Evolutionary conservation across 108 stramenopile genomes (phyloP).

Genomic region (Nitzschia palea): DNA sequence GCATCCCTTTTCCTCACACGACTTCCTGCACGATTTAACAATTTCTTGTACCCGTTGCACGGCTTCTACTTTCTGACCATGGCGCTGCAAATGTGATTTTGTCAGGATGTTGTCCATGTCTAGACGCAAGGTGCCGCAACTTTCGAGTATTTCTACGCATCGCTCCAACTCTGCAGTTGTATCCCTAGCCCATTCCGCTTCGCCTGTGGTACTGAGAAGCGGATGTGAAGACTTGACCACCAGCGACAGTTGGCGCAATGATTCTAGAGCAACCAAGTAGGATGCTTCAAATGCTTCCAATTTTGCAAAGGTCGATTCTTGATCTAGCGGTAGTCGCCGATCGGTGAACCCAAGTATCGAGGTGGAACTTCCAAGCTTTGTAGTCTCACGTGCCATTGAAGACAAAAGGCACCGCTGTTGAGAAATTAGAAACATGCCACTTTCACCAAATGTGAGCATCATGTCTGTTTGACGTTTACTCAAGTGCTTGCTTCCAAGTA

Average conservation of each 20-base stretch:
- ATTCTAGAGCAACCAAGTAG: constrained; percentile 36
- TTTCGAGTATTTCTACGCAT: neutral
- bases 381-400: constrained; percentile 5
- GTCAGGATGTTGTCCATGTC: neutral
- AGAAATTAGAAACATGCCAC: constrained; percentile 33
- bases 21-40: constrained; percentile 15
- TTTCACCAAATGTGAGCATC: constrained; percentile 69
- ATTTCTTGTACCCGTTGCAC: constrained; percentile 35
- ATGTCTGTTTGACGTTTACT: constrained; percentile 68
- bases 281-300: constrained; percentile 40
- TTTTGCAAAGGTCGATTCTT: constrained; percentile 18
- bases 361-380: constrained; percentile 3
- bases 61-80: constrained; percentile 17
- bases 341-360: neutral
- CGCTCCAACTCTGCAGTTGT: constrained; percentile 23
- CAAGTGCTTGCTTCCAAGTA: constrained; percentile 77
- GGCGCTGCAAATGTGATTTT: neutral
- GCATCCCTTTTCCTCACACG: constrained; percentile 12
- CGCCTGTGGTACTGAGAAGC: constrained; percentile 8
- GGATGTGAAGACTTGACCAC: constrained; percentile 36
- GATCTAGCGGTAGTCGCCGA: constrained; percentile 40
- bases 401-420: constrained; percentile 39
- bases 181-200: constrained; percentile 27
- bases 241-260: constrained; percentile 47
- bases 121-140: neutral